Conservation (phyloP, 306 rosid species). For the Castanea sativa region DNA sequence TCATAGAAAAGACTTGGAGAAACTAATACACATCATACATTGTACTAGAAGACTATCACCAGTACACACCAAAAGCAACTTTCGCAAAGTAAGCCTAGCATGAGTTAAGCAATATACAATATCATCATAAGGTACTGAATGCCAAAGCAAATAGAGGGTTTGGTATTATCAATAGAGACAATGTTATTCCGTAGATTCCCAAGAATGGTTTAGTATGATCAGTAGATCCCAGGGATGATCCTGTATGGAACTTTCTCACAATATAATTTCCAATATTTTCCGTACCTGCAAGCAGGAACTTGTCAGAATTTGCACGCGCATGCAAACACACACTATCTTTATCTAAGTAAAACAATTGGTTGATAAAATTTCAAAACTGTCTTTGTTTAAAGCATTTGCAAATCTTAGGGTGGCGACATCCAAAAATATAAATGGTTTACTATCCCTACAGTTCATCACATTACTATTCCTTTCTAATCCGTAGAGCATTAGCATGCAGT, state of each 20-base stretch:
- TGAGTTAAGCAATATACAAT: not conserved
- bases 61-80: too few relatives aligned
- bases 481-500: not conserved
- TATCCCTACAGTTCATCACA: not conserved
- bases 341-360: too few relatives aligned
- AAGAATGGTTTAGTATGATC: not conserved
- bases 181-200: not conserved
- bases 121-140: not conserved
- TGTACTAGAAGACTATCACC: too few relatives aligned
- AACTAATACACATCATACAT: too few relatives aligned
- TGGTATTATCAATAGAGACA: not conserved
- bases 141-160: not conserved
- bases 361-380: too few relatives aligned
- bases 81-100: not conserved
- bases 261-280: slow-evolving; percentile 84
- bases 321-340: not conserved
- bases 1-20: too few relatives aligned
- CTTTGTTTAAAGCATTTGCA: not conserved
- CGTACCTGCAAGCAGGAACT: slow-evolving; percentile 63
- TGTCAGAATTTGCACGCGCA: slow-evolving; percentile 1
- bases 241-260: slow-evolving; percentile 78
- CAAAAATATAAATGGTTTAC: not conserved
- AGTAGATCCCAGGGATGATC: slow-evolving; percentile 79
- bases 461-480: not conserved
- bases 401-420: not conserved